These are phyloP conservation scores for Botryobasidium botryosum DNA, from an alignment of 768 basidiomycete species.

Conservation along the genomic window DNA sequence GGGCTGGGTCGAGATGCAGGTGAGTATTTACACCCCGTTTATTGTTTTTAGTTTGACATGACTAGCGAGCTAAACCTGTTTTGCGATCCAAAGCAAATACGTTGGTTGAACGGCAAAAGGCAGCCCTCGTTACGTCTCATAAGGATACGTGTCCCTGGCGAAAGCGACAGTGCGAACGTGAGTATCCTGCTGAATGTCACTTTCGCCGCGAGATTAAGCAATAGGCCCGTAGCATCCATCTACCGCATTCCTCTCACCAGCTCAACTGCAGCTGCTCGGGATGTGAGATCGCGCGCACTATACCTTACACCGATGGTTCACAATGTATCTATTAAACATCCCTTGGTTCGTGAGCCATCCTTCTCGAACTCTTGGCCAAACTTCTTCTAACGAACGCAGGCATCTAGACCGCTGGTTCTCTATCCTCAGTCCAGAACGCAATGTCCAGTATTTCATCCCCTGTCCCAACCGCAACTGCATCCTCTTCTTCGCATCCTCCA, in stretches of 20 bases:
- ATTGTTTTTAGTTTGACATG: not conserved
- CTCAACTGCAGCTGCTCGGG: conserved; percentile 41
- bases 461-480: not conserved
- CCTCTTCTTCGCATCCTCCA: not conserved
- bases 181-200: conserved; percentile 14
- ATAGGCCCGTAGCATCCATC: conserved; percentile 27
- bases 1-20: conserved; percentile 12
- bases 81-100: conserved; percentile 46
- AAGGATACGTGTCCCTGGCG: conserved; percentile 79
- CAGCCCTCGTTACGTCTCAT: conserved; percentile 48
- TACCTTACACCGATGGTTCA: conserved; percentile 35
- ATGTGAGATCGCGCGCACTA: conserved; percentile 39
- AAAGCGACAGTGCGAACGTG: conserved; percentile 62
- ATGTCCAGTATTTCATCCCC: not conserved
- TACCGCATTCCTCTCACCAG: conserved; percentile 60
- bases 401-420: not conserved
- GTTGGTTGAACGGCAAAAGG: conserved; percentile 56
- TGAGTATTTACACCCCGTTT: not conserved
- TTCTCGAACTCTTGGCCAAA: not conserved
- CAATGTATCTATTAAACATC: conserved; percentile 47
- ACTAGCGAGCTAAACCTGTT: not conserved
- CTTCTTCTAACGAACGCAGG: not conserved
- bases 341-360: conserved; percentile 32
- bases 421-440: not conserved
- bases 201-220: not conserved